Percentiles rank a stretch among this genome's conserved stretches.
Conservation (phyloP, 164 flowering plant genomes). For the Nymphaea thermarum region DNA sequence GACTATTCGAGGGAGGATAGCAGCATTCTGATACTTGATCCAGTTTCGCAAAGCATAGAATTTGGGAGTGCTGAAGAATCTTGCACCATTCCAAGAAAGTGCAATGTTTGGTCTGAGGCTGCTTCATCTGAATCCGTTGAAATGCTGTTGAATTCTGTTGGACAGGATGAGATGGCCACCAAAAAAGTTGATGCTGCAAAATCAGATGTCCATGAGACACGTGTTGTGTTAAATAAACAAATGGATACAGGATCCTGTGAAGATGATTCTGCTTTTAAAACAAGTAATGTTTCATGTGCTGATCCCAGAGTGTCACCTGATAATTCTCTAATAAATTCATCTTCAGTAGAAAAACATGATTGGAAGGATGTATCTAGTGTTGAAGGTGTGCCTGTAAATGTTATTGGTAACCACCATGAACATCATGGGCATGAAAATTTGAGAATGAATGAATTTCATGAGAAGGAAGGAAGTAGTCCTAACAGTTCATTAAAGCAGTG, state of each 20-base stretch:
- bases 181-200: constrained; percentile 31
- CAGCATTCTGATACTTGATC: constrained; percentile 15
- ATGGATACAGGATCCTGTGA: constrained; percentile 31
- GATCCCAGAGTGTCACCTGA: constrained; percentile 19
- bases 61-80: constrained; percentile 62
- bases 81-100: constrained; percentile 64
- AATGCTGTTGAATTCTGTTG: constrained; percentile 88
- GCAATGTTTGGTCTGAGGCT: constrained; percentile 98
- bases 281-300: constrained; percentile 14
- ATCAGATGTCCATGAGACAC: constrained; percentile 33
- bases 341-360: constrained; percentile 13
- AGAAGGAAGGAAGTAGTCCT: not conserved
- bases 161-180: constrained; percentile 69
- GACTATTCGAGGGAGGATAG: constrained; percentile 63
- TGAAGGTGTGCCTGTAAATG: constrained; percentile 11
- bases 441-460: not conserved
- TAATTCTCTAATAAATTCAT: constrained; percentile 12
- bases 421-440: not conserved
- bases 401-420: not conserved
- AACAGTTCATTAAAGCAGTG: not conserved
- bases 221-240: constrained; percentile 25
- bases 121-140: constrained; percentile 96
- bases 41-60: constrained; percentile 21
- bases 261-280: constrained; percentile 14
- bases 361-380: constrained; percentile 6